Conservation (phyloP, 257 asterid genomes). For the Jacaranda copaia region DNA sequence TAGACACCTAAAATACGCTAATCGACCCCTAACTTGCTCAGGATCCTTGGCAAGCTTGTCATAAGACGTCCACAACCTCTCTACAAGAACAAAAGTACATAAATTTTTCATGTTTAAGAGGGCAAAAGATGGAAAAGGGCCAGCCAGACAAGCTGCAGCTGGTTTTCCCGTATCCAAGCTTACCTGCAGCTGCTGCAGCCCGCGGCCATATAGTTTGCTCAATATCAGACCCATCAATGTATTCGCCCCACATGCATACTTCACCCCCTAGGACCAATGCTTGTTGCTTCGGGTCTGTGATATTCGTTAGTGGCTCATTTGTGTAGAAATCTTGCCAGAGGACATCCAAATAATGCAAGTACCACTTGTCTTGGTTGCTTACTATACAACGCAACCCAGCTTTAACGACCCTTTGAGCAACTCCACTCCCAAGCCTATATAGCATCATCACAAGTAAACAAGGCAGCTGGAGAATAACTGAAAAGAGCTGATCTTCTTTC, state of each 20-base stretch:
- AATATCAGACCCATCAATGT: constrained; percentile 76
- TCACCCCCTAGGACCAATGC: constrained; percentile 85
- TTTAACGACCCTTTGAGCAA: constrained; percentile 72
- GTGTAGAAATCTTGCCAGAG: constrained; percentile 80
- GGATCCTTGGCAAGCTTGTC: constrained; percentile 70
- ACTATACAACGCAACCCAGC: constrained; percentile 89
- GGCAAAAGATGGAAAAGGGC: neutral
- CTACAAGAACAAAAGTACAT: constrained; percentile 29
- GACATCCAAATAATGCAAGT: constrained; percentile 82
- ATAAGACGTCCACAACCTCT: constrained; percentile 86
- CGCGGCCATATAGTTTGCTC: constrained; percentile 96
- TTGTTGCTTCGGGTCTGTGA: constrained; percentile 72
- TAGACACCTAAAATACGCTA: constrained; percentile 79
- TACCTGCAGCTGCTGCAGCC: constrained; percentile 99
- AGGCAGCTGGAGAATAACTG: too few species aligned
- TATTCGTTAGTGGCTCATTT: constrained; percentile 85
- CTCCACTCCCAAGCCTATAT: constrained; percentile 84
- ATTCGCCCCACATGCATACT: constrained; percentile 92
- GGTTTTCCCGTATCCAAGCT: neutral
- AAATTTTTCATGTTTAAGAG: neutral
- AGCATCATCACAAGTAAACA: constrained; percentile 1
- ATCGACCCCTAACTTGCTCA: constrained; percentile 52
- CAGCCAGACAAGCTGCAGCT: too few species aligned
- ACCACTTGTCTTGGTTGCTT: constrained; percentile 96
- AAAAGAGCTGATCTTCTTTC: neutral